Base-by-base conservation (phyloP, 306 rosid genomes). In the Trifolium pratense region DNA sequence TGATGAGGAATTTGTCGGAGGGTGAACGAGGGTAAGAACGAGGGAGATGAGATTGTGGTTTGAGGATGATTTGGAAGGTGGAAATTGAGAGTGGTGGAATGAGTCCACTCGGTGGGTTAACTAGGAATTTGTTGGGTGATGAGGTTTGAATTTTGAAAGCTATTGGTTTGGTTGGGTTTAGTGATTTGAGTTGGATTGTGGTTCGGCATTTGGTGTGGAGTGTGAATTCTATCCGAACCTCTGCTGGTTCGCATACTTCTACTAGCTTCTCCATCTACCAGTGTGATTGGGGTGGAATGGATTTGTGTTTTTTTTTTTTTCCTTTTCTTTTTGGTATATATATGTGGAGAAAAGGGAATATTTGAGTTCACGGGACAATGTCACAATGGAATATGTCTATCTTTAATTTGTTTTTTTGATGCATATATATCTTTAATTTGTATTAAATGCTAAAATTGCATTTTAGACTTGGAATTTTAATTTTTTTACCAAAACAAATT, bases 121-220 rank as follows among this genome's bases (percentile, higher is more conserved):
- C 93, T 48, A 86, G 82, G 84, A 89, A 91, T 61, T 89, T 91
- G 78, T 85, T 58, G 9, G 93, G 90, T 0, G 93, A 87, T 13
- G 93, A 91, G 73, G 96, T 91, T 71, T 86, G 96, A 83, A 91
- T 83, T 76, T 87, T 91, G 89, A 91, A 91, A 51, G 93, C 90
- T 9, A 89, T 65, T 0, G 86, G 72, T 58, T 79, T 9, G 74
- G 85, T 72, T 53, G 83, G 39, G 78, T 37, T 26, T 0, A 83
- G 83, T 3, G 93, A 91, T 7, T 76, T 68, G 14, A 91, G 89
- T 58, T 66, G 79, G 26, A 89, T 83, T 57, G 85, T 86, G 77
- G 96, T 75, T 64, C 96, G 86, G 81, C 96, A 89, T 75, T 91
- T 89, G 77, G 77, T 65, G 86, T 89, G 79, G 36, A 86, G 42